A percentile compares a stretch with the other conserved stretches of the same genome.
phyloP scores from a whole-genome alignment of 2,329 filamentous ascomycete genomes.

The Aspergillus viridinutans region DNA sequence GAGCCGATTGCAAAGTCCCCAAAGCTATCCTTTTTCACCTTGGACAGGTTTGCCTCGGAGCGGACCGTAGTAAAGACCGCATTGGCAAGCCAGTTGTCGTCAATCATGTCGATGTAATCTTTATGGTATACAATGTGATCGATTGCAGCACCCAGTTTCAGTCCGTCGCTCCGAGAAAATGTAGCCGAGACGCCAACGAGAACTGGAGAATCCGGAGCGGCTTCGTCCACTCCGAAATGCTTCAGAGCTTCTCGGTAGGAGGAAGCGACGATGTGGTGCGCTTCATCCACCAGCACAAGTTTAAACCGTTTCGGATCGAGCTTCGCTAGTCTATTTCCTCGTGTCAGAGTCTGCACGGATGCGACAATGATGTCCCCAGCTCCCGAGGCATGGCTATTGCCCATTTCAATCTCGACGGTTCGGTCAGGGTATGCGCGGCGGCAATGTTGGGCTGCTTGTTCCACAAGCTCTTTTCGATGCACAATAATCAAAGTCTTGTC shows the following conservation, averaged over 20 bases:
- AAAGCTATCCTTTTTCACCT: constrained; percentile 58
- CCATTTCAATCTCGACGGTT: constrained; percentile 89
- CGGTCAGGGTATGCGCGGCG: constrained; percentile 73
- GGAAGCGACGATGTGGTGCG: constrained; percentile 88
- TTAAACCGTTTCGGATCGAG: constrained; percentile 80
- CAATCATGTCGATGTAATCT: constrained; percentile 75
- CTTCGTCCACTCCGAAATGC: constrained; percentile 69
- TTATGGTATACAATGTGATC: constrained; percentile 97
- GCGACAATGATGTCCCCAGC: constrained; percentile 88
- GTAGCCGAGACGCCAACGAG: constrained; percentile 89
- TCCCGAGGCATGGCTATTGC: constrained; percentile 68
- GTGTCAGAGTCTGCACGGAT: constrained; percentile 79
- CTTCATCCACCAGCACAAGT: constrained; percentile 89
- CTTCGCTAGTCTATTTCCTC: constrained; percentile 70
- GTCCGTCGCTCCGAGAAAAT: constrained; percentile 74
- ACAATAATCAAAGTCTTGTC: constrained; percentile 85
- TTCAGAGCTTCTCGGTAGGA: constrained; percentile 70
- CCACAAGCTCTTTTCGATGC: constrained; percentile 87
- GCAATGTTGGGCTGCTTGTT: constrained; percentile 89
- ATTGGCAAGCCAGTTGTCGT: constrained; percentile 85
- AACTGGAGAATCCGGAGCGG: constrained; percentile 52
- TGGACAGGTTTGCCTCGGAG: constrained; percentile 73
- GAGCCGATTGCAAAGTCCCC: constrained; percentile 78
- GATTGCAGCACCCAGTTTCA: constrained; percentile 76
- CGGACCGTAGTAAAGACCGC: constrained; percentile 93